These are phyloP conservation scores for Apiotrichum akiyoshidainum DNA, from an alignment of 1,284 basidiomycete species.

Conservation along the genomic window DNA sequence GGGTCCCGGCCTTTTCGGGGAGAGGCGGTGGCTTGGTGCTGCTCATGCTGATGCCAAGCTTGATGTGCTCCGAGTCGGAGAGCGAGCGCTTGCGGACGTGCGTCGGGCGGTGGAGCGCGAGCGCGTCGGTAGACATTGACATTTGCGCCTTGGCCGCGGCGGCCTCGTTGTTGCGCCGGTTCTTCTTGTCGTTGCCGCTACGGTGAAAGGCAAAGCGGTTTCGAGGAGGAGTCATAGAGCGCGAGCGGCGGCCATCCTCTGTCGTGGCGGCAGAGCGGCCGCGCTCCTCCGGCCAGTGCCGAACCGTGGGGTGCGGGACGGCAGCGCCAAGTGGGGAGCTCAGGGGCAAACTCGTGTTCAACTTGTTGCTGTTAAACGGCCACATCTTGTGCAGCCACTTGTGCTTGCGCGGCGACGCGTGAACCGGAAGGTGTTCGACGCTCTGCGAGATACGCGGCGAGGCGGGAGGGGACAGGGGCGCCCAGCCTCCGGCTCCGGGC, in stretches of 20 bases:
- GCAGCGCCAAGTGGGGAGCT: background rate
- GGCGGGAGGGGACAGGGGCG: background rate
- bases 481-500: background rate
- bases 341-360: background rate
- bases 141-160: too few species aligned
- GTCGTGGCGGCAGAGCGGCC: background rate
- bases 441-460: background rate
- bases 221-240: background rate
- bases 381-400: conserved; percentile 3
- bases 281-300: background rate
- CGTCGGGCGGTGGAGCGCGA: too few species aligned
- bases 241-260: background rate
- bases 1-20: too few species aligned
- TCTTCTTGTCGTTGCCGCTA: background rate
- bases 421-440: background rate
- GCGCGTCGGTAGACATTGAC: too few species aligned
- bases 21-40: too few species aligned
- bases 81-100: too few species aligned
- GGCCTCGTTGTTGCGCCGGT: too few species aligned
- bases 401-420: background rate
- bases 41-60: too few species aligned
- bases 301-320: background rate
- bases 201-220: background rate
- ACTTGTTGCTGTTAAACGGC: background rate
- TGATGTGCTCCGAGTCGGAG: too few species aligned